Base-by-base conservation (phyloP, 139 green algal species). In the Prasinococcaceae sp. region DNA sequence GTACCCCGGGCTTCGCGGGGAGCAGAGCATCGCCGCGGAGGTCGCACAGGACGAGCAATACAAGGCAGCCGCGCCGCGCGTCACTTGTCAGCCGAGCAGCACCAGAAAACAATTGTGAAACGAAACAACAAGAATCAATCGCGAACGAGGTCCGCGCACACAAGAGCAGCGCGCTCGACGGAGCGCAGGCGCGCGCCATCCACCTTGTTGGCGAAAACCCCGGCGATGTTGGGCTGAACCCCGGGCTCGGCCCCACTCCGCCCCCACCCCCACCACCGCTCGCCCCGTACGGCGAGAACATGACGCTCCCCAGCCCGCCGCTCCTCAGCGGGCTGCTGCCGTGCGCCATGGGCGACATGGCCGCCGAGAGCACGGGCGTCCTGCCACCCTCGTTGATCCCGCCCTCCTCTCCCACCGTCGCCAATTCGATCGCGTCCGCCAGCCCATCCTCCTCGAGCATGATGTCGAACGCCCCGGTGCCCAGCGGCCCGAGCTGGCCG, bases 361-460 rank as follows among this genome's bases (percentile, higher is more conserved):
- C 44, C 44, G 43, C 40, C 20, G 64, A 42, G 27, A 29, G 29
- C 22, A 10, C 41, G 12, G 55, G 61, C 16, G 61, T 68, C 39
- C 50, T 69, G 22, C 30, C 29, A 3, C 29, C 51, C 10, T 40
- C 25, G 30, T 36, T 58, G 9, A 52, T 44, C 45, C n/a, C 33
- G 30, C 30, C 45, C 24, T 19, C 53, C 59, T 39, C 30, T 30
- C 14, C 25, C 22, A 24, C 39, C 24, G 2, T 20, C 10, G 6
- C 27, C 22, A 37, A 17, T 14, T 96, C 90, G 30, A 90, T 77
- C 0, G 92, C 88, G 32, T 93, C 73, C 45, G 75, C 56, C 51
- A 97, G 74, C 61, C 75, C 73, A 0, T 70, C 62, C 44, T 97
- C 84, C 58, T 99, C 80, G 12, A 99, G 75, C 54, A 94, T 61